Base-by-base conservation (phyloP, 1,284 basidiomycete genomes). In the Cerrena zonata region DNA sequence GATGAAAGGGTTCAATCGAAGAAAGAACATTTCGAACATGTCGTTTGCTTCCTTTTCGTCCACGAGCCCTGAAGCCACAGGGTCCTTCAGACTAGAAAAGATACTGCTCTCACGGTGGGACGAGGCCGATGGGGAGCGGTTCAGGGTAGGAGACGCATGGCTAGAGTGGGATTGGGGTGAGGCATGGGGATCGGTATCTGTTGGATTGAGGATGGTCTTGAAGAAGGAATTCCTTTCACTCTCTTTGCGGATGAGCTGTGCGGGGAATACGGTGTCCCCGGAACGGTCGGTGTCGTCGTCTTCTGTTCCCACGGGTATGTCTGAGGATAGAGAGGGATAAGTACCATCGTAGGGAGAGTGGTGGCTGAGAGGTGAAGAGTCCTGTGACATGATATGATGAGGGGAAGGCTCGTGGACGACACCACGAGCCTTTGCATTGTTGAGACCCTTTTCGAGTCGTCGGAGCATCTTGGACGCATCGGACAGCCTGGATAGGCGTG, bases 391-490 rank as follows among this genome's bases (percentile, higher is more conserved):
- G 53, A 67, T 65, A n/a, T 65, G 61, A 36, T 61, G 53, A 55
- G 57, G 67, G 58, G 50, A 67, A 61, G 50, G 63, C 53, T 53
- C 60, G 36, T 56, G 60, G 23, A 57, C 63, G 49, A 78, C 78
- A 15, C 79, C 78, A 65, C 87, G 88, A 60, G 83, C 74, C 64
- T 89, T 89, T 36, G 85, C 84, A 46, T 70, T 82, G 65, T 84
- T 86, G 57, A 89, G 75, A 41, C 86, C 86, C 64, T 90, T 90
- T 71, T 91, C 88, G 43, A 91, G 74, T 43, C 86, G 80, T 52
- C 88, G 80, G 49, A 91, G 80, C 85, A 90, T 87, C 66, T 90
- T 90, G 44, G 88, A 90, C 38, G 86, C 86, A 63, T 91, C 89
- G 37, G 87, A 90, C 25, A 91, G 72, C 67, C 89, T 90, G 58